Evolutionary conservation across 768 basidiomycete genomes (phyloP).

Genomic region (Brasilioporus rufonigricans): DNA sequence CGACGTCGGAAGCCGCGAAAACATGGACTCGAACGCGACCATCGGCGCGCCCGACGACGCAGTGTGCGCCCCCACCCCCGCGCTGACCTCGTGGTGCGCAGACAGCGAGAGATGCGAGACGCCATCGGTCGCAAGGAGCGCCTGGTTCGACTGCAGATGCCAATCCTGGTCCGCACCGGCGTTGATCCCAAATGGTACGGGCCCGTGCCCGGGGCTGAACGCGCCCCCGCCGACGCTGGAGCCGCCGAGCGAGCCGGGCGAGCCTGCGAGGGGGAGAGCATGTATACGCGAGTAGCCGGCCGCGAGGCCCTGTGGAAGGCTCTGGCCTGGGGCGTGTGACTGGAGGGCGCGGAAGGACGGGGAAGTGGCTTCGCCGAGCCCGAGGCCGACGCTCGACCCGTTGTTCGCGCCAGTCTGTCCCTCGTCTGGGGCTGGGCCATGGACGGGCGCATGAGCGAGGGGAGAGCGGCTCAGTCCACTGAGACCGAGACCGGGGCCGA

Average conservation of each 20-base stretch:
- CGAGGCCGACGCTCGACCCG: conserved; percentile 14
- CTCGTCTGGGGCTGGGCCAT: conserved; percentile 28
- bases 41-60: conserved; percentile 10
- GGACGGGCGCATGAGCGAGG: conserved; percentile 27
- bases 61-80: neutral
- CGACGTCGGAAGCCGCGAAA: conserved; percentile 42
- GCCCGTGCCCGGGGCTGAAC: conserved; percentile 32
- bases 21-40: conserved; percentile 48
- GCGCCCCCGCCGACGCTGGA: conserved; percentile 28
- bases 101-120: conserved; percentile 25
- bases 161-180: conserved; percentile 27
- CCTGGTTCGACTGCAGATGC: conserved; percentile 27
- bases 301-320: conserved; percentile 87
- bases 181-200: conserved; percentile 31
- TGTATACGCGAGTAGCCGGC: conserved; percentile 91
- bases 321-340: conserved; percentile 86
- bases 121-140: conserved; percentile 18
- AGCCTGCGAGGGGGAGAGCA: conserved; percentile 49
- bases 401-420: conserved; percentile 16
- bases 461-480: conserved; percentile 31
- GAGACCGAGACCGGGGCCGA: conserved; percentile 20
- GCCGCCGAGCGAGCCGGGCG: conserved; percentile 33
- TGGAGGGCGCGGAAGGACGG: conserved; percentile 80
- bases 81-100: conserved; percentile 21
- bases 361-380: conserved; percentile 42